These are phyloP conservation scores for Geosmithia flava DNA, from an alignment of 2,329 filamentous ascomycete genomes.

Conservation along the genomic window DNA sequence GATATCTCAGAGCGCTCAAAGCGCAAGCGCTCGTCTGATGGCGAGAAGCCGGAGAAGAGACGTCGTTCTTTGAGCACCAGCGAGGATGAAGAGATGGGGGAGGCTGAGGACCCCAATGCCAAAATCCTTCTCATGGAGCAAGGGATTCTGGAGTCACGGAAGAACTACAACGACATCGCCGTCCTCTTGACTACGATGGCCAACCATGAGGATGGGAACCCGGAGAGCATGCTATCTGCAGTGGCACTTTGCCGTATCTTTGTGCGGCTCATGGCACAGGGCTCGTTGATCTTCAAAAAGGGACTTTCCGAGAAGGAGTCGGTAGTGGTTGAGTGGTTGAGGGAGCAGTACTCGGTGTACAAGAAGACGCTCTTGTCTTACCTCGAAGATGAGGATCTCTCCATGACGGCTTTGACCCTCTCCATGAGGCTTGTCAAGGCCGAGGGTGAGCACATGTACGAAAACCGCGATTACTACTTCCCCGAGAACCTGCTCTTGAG, in stretches of 20 bases:
- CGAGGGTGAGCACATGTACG: slow-evolving; percentile 52
- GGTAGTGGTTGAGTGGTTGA: slow-evolving; percentile 68
- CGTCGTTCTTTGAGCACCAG: slow-evolving; percentile 31
- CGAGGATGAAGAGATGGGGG: slow-evolving; percentile 19
- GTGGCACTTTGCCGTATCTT: slow-evolving; percentile 82
- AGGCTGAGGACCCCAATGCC: slow-evolving; percentile 41
- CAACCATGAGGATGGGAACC: slow-evolving; percentile 31
- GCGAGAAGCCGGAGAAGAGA: slow-evolving; percentile 36
- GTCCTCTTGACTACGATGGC: slow-evolving; percentile 48
- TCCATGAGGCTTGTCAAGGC: slow-evolving; percentile 77
- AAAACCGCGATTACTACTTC: slow-evolving; percentile 55
- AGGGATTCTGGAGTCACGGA: slow-evolving; percentile 72
- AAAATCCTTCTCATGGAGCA: slow-evolving; percentile 66
- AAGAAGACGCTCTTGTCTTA: slow-evolving; percentile 48
- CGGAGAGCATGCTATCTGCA: slow-evolving; percentile 53
- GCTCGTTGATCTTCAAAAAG: slow-evolving; percentile 54
- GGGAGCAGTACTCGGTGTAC: slow-evolving; percentile 61
- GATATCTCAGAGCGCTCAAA: slow-evolving; percentile 25
- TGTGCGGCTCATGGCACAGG: slow-evolving; percentile 64
- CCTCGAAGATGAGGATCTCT: slow-evolving; percentile 49
- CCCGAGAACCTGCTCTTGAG: slow-evolving; percentile 53
- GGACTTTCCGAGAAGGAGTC: slow-evolving; percentile 59
- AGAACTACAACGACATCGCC: slow-evolving; percentile 85
- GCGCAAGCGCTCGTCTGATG: slow-evolving; percentile 35
- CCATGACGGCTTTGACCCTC: slow-evolving; percentile 61